Evolutionary conservation across 179 eudicot species (phyloP).

Genomic region (Camellia oleifera): DNA sequence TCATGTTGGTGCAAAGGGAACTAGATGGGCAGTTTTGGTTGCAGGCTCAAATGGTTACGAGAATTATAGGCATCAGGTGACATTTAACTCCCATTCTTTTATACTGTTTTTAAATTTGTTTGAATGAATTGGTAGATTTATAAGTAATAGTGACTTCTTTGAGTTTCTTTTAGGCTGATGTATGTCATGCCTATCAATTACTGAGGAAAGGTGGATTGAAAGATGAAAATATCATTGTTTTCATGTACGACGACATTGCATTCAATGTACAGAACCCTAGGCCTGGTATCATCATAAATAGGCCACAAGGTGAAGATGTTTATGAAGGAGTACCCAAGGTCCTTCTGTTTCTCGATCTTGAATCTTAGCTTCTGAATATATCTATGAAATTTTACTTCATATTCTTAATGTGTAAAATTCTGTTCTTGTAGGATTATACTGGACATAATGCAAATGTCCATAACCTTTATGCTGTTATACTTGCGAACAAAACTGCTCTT

Average conservation of each 20-base stretch:
- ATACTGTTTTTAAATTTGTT: neutral
- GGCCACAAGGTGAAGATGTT: slow-evolving; percentile 48
- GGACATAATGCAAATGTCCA: slow-evolving; percentile 44
- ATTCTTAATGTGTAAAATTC: neutral
- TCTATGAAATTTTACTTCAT: neutral
- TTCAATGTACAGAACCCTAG: slow-evolving; percentile 44
- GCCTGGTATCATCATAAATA: slow-evolving; percentile 50
- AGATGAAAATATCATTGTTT: slow-evolving; percentile 56
- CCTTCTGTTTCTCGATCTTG: slow-evolving; percentile 6
- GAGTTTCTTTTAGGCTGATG: slow-evolving; percentile 42
- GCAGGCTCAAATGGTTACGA: slow-evolving; percentile 52
- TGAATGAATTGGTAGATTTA: slow-evolving; percentile 3
- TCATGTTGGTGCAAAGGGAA: slow-evolving; percentile 23
- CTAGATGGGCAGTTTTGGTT: slow-evolving; percentile 53
- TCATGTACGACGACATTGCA: slow-evolving; percentile 60
- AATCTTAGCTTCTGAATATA: neutral
- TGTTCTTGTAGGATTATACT: slow-evolving; percentile 42
- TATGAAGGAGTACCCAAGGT: slow-evolving; percentile 66
- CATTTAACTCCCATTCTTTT: neutral
- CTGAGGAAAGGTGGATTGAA: slow-evolving; percentile 59
- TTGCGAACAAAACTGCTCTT: slow-evolving; percentile 44
- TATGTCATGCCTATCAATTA: slow-evolving; percentile 63
- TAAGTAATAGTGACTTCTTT: neutral
- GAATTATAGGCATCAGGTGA: slow-evolving; percentile 63
- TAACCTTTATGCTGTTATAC: slow-evolving; percentile 49